These are phyloP conservation scores for Naganishia sp. DNA, from an alignment of 1,284 basidiomycete species.

Conservation along the genomic window DNA sequence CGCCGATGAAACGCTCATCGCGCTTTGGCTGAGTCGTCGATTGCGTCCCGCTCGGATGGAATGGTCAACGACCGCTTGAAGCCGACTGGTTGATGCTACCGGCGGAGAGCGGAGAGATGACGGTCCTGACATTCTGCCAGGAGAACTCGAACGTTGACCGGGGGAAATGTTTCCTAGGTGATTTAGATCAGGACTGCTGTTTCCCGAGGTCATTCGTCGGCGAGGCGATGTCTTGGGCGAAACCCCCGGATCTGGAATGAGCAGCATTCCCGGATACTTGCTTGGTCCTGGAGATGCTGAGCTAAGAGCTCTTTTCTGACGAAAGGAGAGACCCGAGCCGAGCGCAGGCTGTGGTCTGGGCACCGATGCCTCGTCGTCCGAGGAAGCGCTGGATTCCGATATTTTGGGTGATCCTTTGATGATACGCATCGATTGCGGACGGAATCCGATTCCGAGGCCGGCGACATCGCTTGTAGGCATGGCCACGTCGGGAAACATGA, in stretches of 20 bases:
- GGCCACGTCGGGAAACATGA: not conserved
- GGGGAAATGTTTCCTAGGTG: not conserved
- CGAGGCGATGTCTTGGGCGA: not conserved
- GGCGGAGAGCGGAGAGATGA: slow-evolving; percentile 2
- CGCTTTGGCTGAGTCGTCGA: slow-evolving; percentile 2
- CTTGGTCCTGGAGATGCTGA: slow-evolving; percentile 7
- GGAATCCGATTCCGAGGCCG: not conserved
- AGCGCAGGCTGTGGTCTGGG: not conserved
- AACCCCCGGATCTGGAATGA: not conserved
- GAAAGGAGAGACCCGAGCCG: not conserved
- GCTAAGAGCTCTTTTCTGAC: not conserved
- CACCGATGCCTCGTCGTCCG: not conserved
- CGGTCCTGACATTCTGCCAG: not conserved
- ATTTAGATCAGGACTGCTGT: slow-evolving; percentile 4
- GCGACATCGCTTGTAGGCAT: not conserved
- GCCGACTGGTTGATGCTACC: not conserved
- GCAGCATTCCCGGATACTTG: slow-evolving; percentile 18
- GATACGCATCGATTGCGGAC: not conserved
- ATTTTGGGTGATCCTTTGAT: not conserved
- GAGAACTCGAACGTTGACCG: not conserved
- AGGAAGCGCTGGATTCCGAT: not conserved
- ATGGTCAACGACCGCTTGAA: slow-evolving; percentile 5
- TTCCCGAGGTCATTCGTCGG: slow-evolving; percentile 2
- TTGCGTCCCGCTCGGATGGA: not conserved
- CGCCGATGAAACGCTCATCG: not conserved